Evolutionary conservation across 2,329 filamentous ascomycete genomes (phyloP).

Genomic region (Aspergillus quadricinctus): DNA sequence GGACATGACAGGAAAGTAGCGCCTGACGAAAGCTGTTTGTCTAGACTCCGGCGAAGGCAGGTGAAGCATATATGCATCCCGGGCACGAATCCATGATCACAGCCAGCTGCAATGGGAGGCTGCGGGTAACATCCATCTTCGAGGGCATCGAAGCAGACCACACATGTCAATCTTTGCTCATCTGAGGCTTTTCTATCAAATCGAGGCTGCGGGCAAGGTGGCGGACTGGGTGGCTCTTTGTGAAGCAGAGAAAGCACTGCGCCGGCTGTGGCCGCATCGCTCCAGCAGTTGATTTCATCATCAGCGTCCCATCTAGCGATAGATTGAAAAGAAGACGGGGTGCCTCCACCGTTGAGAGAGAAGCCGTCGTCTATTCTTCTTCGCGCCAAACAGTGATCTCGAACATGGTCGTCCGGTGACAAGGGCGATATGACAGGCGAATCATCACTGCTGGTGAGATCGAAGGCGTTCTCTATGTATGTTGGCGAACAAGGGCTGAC

Average conservation of each 20-base stretch:
- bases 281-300: constrained; percentile 8
- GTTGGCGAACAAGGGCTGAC: background rate
- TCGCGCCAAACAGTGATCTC: background rate
- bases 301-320: background rate
- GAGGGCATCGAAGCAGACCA: constrained; percentile 10
- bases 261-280: constrained; percentile 13
- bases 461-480: background rate
- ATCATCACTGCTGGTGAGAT: background rate
- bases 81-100: constrained; percentile 10
- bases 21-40: constrained; percentile 9
- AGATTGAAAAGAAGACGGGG: background rate
- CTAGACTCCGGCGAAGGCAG: constrained; percentile 14
- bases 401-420: background rate
- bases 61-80: constrained; percentile 9
- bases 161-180: constrained; percentile 4
- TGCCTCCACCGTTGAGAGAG: background rate
- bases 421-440: background rate
- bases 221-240: constrained; percentile 7
- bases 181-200: background rate
- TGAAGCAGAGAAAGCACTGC: constrained; percentile 15
- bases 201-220: background rate
- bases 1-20: constrained; percentile 8
- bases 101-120: constrained; percentile 10
- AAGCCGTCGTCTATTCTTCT: background rate
- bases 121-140: constrained; percentile 7